These are phyloP conservation scores for Orychophragmus violaceus DNA, from an alignment of 345 rosid genomes.

Conservation along the genomic window DNA sequence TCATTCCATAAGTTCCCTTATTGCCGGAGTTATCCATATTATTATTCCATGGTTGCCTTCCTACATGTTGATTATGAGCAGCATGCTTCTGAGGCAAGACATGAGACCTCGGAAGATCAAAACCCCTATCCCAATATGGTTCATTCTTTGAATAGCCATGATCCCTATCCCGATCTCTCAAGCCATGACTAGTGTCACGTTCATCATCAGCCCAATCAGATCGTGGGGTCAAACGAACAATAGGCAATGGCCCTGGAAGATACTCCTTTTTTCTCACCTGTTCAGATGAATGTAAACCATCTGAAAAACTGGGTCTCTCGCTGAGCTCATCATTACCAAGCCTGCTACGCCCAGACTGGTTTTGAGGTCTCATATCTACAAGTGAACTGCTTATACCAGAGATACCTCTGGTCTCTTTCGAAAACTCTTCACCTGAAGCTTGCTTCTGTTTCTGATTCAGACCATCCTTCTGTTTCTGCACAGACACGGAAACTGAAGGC, in stretches of 20 bases:
- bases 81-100: constrained; percentile 55
- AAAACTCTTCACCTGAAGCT: constrained; percentile 33
- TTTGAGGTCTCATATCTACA: constrained; percentile 60
- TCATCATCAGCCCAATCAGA: constrained; percentile 99
- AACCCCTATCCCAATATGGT: constrained; percentile 67
- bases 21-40: constrained; percentile 36
- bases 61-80: constrained; percentile 50
- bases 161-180: constrained; percentile 57
- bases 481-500: constrained; percentile 44
- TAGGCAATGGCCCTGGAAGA: constrained; percentile 65
- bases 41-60: constrained; percentile 59
- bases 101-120: constrained; percentile 62
- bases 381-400: constrained; percentile 35
- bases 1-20: constrained; percentile 46
- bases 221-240: constrained; percentile 73
- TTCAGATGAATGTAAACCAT: constrained; percentile 38
- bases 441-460: constrained; percentile 63
- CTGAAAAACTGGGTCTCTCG: constrained; percentile 28
- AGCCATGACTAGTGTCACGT: constrained; percentile 80
- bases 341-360: constrained; percentile 40
- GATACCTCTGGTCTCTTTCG: constrained; percentile 38
- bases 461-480: constrained; percentile 75
- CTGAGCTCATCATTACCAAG: constrained; percentile 39
- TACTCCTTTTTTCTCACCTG: constrained; percentile 52
- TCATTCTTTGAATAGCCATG: constrained; percentile 55